These are phyloP conservation scores for Glycine latifolia DNA, from an alignment of 306 rosid genomes.

Conservation along the genomic window DNA sequence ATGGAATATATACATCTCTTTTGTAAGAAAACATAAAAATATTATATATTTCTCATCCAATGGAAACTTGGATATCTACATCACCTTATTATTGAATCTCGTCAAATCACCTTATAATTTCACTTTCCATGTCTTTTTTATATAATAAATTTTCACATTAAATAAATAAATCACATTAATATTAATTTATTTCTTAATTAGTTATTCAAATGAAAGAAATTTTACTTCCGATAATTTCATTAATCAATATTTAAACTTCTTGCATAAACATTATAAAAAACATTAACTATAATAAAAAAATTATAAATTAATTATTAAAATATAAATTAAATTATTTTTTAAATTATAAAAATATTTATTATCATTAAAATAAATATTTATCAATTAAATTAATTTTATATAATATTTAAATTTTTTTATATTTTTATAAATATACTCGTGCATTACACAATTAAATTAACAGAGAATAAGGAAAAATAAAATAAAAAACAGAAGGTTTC, in stretches of 20 bases:
- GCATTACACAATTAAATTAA: neutral
- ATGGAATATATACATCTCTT: slow-evolving; percentile 9
- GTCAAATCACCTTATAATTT: too few relatives aligned
- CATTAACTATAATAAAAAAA: neutral
- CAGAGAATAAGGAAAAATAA: neutral
- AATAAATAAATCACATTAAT: neutral
- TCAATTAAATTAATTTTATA: neutral
- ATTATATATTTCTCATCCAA: neutral
- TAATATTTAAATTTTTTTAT: neutral
- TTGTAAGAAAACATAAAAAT: neutral
- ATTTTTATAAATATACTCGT: neutral
- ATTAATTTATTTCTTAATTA: neutral
- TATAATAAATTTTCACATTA: neutral
- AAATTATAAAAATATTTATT: neutral
- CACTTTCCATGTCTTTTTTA: neutral
- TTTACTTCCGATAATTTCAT: neutral
- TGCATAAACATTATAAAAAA: too few relatives aligned
- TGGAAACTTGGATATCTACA: neutral
- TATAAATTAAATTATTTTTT: too few relatives aligned
- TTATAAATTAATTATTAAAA: neutral
- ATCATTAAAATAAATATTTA: neutral
- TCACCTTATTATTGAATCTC: too few relatives aligned
- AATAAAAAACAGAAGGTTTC: too few relatives aligned
- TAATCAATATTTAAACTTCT: neutral
- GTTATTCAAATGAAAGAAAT: neutral